Conservation (phyloP, 2,329 filamentous ascomycete species). For the Exophiala sp. region DNA sequence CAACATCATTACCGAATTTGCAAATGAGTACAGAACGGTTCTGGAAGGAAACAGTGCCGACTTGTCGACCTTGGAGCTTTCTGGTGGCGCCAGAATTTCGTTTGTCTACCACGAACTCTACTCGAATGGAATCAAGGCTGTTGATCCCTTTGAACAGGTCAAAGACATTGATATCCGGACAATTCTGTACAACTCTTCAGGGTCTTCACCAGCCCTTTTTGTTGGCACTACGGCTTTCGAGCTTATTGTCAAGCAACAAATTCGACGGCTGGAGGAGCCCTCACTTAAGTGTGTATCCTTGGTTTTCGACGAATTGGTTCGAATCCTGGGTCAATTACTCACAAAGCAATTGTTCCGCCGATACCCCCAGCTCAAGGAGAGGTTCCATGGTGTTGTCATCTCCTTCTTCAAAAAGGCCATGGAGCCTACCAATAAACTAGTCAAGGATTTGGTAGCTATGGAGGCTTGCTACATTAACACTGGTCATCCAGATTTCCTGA, state of each 20-base stretch:
- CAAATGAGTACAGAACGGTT: conserved; percentile 94
- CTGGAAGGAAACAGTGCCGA: conserved; percentile 96
- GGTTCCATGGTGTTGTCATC: conserved; percentile 90
- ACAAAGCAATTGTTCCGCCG: conserved; percentile 85
- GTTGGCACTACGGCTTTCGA: conserved; percentile 98
- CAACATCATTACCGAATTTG: conserved; percentile 98
- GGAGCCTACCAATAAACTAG: conserved; percentile 97
- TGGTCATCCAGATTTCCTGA: conserved; percentile 94
- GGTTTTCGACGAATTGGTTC: conserved; percentile 95
- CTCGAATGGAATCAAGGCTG: conserved; percentile 92
- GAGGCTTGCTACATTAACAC: conserved; percentile 98
- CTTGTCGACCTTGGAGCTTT: conserved; percentile 88
- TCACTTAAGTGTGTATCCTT: conserved; percentile 96
- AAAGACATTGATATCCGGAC: conserved; percentile 98
- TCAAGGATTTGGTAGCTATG: conserved; percentile 89
- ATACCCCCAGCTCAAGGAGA: conserved; percentile 94
- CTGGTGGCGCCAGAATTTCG: conserved; percentile 94
- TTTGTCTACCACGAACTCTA: conserved; percentile 99
- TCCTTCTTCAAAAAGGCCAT: conserved; percentile 96
- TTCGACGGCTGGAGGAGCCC: conserved; percentile 91
- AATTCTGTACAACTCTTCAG: conserved; percentile 98
- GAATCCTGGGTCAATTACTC: conserved; percentile 86
- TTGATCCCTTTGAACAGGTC: conserved; percentile 95
- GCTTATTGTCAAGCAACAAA: conserved; percentile 97
- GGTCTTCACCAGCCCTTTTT: conserved; percentile 91